Conservation (phyloP, 2,329 filamentous ascomycete genomes). For the Colletotrichum australisinense region DNA sequence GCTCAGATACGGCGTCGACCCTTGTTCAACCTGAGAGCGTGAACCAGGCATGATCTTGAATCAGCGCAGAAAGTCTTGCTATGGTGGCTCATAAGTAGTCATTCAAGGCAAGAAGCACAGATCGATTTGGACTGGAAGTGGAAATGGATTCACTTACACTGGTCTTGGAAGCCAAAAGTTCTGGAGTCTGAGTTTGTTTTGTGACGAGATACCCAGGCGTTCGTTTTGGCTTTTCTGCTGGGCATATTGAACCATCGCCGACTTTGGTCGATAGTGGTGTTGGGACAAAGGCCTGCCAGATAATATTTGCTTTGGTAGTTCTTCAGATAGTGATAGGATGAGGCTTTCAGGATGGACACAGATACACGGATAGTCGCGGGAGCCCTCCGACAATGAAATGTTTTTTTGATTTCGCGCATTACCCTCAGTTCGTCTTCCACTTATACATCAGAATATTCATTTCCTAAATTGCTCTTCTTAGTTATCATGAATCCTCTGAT, state of each 20-base stretch:
- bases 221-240: background rate
- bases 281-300: background rate
- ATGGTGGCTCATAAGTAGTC: too few relatives aligned
- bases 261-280: background rate
- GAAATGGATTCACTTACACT: background rate
- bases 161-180: background rate
- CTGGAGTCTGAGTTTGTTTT: background rate
- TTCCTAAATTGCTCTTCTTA: background rate
- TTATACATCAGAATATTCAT: too few relatives aligned
- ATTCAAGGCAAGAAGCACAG: background rate
- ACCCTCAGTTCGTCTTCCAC: too few relatives aligned
- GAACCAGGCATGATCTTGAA: rapidly evolving
- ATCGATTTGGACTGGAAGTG: background rate
- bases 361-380: background rate
- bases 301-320: background rate
- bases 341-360: background rate
- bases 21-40: slow-evolving; percentile 14
- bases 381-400: background rate
- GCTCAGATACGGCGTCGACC: slow-evolving; percentile 26
- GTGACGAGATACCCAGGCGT: background rate
- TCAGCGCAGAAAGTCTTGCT: background rate
- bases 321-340: background rate
- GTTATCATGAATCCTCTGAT: background rate
- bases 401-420: background rate
- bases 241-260: background rate